Evolutionary conservation across 2,329 filamentous ascomycete species (phyloP).

Genomic region (Gnomoniopsis smithogilvyi): DNA sequence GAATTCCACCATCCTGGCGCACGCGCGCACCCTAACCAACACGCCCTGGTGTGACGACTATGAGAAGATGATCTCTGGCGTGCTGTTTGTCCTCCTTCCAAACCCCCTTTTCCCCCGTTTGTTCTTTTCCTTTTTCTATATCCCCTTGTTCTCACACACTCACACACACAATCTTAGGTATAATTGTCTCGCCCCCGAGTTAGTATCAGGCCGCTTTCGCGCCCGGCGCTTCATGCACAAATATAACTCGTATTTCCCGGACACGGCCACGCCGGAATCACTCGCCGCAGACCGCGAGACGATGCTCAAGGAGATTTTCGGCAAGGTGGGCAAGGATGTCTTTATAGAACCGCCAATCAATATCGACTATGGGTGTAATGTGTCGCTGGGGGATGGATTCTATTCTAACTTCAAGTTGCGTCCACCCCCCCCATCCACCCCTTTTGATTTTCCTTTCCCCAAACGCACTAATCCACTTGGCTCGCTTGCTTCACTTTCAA

Average conservation of each 20-base stretch:
- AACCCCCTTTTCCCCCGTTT: not conserved
- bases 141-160: not conserved
- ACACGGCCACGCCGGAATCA: constrained; percentile 39
- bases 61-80: constrained; percentile 62
- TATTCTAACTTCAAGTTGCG: constrained; percentile 59
- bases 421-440: not conserved
- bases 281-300: constrained; percentile 37
- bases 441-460: not conserved
- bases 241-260: constrained; percentile 56
- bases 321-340: constrained; percentile 45
- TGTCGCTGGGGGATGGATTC: constrained; percentile 58
- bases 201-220: constrained; percentile 48
- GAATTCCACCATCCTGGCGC: constrained; percentile 38
- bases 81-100: constrained; percentile 42
- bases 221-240: constrained; percentile 54
- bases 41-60: constrained; percentile 59
- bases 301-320: constrained; percentile 48
- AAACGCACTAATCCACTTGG: no score
- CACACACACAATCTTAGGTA: constrained; percentile 34
- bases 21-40: constrained; percentile 45
- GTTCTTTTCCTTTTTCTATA: not conserved
- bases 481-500: no score
- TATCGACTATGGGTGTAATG: constrained; percentile 66
- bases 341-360: constrained; percentile 60
- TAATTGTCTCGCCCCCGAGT: constrained; percentile 43